Conservation (phyloP, 345 rosid species). For the Brassica rapa region DNA sequence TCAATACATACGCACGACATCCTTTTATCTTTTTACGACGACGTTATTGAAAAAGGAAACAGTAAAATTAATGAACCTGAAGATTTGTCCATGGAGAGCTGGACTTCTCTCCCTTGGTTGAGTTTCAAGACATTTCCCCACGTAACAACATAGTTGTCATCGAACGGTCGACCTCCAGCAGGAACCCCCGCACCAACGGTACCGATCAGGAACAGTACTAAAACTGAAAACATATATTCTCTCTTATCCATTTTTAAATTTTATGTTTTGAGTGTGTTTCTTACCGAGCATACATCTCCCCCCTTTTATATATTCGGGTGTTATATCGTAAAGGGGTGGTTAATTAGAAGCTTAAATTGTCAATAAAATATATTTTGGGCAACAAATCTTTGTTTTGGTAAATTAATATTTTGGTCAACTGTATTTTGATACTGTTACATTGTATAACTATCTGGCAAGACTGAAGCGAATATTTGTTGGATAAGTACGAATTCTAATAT, state of each 20-base stretch:
- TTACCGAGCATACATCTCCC: not conserved
- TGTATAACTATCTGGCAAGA: not conserved
- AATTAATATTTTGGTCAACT: not conserved
- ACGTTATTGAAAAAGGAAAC: not conserved
- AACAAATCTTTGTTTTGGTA: not conserved
- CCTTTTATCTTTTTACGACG: not conserved
- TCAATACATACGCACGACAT: not conserved
- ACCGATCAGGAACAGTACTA: not conserved
- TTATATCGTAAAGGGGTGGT: not conserved
- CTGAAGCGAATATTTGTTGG: not conserved
- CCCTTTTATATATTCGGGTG: slow-evolving; percentile 1
- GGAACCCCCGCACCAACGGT: not conserved
- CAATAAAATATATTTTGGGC: not conserved
- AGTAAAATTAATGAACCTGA: slow-evolving; percentile 6
- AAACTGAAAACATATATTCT: not conserved
- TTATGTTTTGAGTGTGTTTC: not conserved
- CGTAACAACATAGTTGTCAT: slow-evolving; percentile 22
- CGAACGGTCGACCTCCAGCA: slow-evolving; percentile 11
- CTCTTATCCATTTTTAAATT: slow-evolving; percentile 9
- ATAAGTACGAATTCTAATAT: not conserved
- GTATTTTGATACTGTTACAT: not conserved
- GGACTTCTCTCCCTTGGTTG: slow-evolving; percentile 30
- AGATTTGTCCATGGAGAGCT: slow-evolving; percentile 30
- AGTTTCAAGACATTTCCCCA: slow-evolving; percentile 28
- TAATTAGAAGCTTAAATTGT: not conserved